These are phyloP conservation scores for Drechslerella dactyloides DNA, from an alignment of 2,329 filamentous ascomycete species.

Conservation along the genomic window DNA sequence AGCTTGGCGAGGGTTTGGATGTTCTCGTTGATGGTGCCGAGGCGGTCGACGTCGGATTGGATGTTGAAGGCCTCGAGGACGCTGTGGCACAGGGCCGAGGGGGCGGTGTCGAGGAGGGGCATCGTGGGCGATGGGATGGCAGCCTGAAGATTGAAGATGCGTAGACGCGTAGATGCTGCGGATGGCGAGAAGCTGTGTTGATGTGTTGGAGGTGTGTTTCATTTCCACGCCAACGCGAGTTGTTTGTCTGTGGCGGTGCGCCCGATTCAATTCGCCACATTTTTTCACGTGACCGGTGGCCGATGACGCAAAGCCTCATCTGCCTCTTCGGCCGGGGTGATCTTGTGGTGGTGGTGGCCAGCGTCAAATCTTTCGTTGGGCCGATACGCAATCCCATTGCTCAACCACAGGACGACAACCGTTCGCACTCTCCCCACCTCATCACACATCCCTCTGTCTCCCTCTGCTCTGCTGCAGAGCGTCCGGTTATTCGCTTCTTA, in stretches of 20 bases:
- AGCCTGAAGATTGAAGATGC: not conserved
- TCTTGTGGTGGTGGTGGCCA: not conserved
- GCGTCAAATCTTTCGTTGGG: constrained; percentile 35
- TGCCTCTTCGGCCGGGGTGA: constrained; percentile 1
- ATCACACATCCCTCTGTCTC: not conserved
- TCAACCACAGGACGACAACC: constrained; percentile 1
- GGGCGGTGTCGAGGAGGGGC: constrained; percentile 40
- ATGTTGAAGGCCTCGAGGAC: constrained; percentile 73
- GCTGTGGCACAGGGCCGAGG: constrained; percentile 40
- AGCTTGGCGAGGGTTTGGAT: constrained; percentile 82
- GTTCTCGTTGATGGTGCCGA: constrained; percentile 82
- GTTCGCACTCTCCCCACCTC: not conserved
- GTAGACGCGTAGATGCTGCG: constrained; percentile 58
- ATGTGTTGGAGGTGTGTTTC: constrained; percentile 46
- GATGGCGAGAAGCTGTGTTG: constrained; percentile 21
- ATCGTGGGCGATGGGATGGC: constrained; percentile 26
- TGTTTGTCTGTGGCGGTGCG: constrained; percentile 18
- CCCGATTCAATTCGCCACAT: constrained; percentile 21
- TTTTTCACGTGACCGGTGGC: constrained; percentile 14
- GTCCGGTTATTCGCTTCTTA: not conserved
- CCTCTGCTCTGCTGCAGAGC: not conserved
- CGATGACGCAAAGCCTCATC: constrained; percentile 50
- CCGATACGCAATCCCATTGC: not conserved
- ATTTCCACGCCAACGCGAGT: constrained; percentile 48
- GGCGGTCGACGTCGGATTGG: constrained; percentile 79